Conservation (phyloP, 352 stramenopile species). For the Globisporangium megalacanthum region DNA sequence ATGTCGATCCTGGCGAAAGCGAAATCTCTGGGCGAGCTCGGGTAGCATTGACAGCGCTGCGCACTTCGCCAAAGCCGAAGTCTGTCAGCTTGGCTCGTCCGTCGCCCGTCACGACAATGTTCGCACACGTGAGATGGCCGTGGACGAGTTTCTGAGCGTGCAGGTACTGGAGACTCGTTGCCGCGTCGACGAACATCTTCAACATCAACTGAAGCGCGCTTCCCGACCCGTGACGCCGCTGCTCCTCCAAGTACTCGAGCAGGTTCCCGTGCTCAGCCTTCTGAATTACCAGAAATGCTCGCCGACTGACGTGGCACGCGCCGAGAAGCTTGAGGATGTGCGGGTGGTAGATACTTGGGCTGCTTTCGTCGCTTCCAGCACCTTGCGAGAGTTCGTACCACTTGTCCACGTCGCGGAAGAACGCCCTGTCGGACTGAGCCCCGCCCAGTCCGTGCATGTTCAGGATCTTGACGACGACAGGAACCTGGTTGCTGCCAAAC, state of each 20-base stretch:
- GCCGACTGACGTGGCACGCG: slow-evolving; percentile 5
- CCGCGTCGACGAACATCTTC: not conserved
- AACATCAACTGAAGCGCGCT: not conserved
- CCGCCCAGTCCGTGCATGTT: slow-evolving; percentile 1
- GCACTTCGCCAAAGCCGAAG: slow-evolving; percentile 5
- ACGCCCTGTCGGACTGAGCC: not conserved
- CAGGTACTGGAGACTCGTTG: slow-evolving; percentile 4
- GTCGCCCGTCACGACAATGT: slow-evolving; percentile 6
- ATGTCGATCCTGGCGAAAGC: not conserved
- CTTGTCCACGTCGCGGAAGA: slow-evolving; percentile 1
- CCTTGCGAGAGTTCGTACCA: slow-evolving; percentile 1
- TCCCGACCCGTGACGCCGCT: not conserved
- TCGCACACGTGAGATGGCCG: slow-evolving; percentile 6
- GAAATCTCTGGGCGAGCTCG: not conserved
- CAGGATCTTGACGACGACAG: not conserved
- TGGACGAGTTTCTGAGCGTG: not conserved
- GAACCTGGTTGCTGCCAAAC: not conserved
- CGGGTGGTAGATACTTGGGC: not conserved
- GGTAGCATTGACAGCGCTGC: not conserved
- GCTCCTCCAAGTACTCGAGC: not conserved
- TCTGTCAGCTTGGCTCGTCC: slow-evolving; percentile 5
- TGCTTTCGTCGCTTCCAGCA: not conserved
- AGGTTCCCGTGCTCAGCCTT: slow-evolving; percentile 1
- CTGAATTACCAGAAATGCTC: slow-evolving; percentile 2
- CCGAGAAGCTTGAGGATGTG: slow-evolving; percentile 7